Conservation (phyloP, 176 grass and related monocot species). For the Triticum turgidum region DNA sequence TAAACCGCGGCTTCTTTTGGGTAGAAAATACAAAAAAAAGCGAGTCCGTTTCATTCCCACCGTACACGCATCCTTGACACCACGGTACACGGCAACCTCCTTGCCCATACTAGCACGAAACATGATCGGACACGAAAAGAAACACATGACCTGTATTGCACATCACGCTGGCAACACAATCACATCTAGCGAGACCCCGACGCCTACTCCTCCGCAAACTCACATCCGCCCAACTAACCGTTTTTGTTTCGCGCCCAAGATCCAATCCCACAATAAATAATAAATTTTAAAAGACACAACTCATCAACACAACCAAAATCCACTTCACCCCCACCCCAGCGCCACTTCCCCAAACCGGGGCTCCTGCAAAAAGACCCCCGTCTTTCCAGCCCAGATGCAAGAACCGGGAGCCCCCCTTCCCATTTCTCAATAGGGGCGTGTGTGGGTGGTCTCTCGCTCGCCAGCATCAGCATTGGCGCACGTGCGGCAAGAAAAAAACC, state of each 20-base stretch:
- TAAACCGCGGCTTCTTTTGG: too few species aligned
- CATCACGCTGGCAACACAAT: neutral
- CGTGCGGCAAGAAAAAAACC: neutral
- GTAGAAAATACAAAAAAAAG: too few species aligned
- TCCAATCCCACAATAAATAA: neutral
- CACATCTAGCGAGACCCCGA: neutral
- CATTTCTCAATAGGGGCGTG: too few species aligned
- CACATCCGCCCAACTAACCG: too few species aligned
- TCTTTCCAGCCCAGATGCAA: neutral
- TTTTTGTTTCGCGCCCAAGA: neutral
- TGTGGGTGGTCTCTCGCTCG: too few species aligned
- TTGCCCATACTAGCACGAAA: neutral
- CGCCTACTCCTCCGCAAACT: neutral
- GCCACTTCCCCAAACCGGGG: neutral
- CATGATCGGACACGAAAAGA: neutral
- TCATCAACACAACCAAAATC: too few species aligned
- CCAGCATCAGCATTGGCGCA: neutral
- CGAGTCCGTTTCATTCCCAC: too few species aligned
- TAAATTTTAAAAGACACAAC: too few species aligned
- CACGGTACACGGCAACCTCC: neutral
- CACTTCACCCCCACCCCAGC: neutral
- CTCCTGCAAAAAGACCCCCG: neutral
- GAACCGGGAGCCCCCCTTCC: neutral
- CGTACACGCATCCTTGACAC: neutral
- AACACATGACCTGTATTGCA: neutral